A percentile compares a stretch with the other conserved stretches of the same genome.
Conservation (phyloP, 768 basidiomycete genomes). For the Suillus subluteus region DNA sequence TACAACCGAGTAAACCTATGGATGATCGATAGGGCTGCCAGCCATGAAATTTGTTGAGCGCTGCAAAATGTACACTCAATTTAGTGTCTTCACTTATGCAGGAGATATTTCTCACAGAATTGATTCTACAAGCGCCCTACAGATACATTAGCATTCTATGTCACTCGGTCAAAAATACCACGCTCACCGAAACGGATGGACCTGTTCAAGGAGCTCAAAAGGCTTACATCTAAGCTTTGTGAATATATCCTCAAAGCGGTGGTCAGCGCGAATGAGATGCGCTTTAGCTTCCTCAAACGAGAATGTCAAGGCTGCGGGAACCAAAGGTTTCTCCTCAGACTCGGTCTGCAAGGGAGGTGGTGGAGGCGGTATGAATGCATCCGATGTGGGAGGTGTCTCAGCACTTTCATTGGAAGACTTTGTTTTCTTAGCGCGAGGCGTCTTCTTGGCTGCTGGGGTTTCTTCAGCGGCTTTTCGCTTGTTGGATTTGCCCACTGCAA, state of each 20-base stretch:
- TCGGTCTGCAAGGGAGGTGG: constrained; percentile 11
- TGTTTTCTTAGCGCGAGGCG: constrained; percentile 12
- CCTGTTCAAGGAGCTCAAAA: constrained; percentile 69
- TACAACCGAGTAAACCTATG: constrained; percentile 80
- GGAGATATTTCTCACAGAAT: constrained; percentile 58
- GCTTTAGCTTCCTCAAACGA: constrained; percentile 74
- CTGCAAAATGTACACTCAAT: constrained; percentile 35
- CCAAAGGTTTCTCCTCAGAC: constrained; percentile 35
- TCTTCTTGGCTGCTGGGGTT: constrained; percentile 4
- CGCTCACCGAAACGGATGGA: constrained; percentile 81
- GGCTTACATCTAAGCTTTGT: constrained; percentile 69
- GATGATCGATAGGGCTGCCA: constrained; percentile 82
- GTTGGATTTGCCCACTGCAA: constrained; percentile 11
- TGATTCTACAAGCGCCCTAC: constrained; percentile 70
- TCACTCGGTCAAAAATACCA: constrained; percentile 13
- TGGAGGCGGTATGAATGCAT: constrained; percentile 7
- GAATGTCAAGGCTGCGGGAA: constrained; percentile 77
- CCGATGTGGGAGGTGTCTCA: not conserved
- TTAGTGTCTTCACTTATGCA: not conserved
- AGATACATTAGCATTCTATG: constrained; percentile 1
- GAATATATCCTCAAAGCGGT: constrained; percentile 75
- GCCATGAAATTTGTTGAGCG: constrained; percentile 84
- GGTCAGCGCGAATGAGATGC: constrained; percentile 69
- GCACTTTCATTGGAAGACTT: not conserved
- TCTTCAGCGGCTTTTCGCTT: constrained; percentile 25